Percentiles rank a stretch among this genome's conserved stretches.
Evolutionary conservation across 495 filamentous ascomycete genomes (phyloP).

Genomic region (Penicillium angulare): DNA sequence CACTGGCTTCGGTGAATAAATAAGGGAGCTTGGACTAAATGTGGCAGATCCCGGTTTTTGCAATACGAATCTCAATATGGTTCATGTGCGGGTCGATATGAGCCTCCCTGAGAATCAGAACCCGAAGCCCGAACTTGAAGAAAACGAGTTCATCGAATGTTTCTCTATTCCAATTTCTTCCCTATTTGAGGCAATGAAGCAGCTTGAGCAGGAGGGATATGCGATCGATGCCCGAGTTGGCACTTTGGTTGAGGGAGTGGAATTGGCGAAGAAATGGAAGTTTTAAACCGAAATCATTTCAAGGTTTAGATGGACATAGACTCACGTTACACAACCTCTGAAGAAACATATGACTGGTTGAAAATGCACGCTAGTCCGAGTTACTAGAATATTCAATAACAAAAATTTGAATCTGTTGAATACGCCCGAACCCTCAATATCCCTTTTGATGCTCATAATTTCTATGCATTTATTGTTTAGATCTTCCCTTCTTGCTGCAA

Average conservation of each 20-base stretch:
- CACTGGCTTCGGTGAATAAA: neutral
- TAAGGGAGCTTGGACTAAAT: neutral
- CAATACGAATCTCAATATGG: constrained; percentile 81
- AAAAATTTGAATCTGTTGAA: neutral
- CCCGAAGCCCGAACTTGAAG: constrained; percentile 72
- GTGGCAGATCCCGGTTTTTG: constrained; percentile 70
- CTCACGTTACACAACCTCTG: neutral
- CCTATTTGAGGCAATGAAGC: constrained; percentile 65
- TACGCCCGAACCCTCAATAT: neutral
- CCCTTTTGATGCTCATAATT: constrained; percentile 19
- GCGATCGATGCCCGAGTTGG: constrained; percentile 85
- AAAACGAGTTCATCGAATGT: constrained; percentile 86
- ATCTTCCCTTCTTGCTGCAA: constrained; percentile 64
- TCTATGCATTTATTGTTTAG: neutral
- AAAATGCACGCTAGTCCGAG: no score
- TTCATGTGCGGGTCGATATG: constrained; percentile 78
- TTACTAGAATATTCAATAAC: no score
- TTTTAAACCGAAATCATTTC: constrained; percentile 4
- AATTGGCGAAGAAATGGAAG: constrained; percentile 64
- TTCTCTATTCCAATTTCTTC: constrained; percentile 66
- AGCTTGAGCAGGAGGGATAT: constrained; percentile 69
- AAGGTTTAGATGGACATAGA: neutral
- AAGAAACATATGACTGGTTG: neutral
- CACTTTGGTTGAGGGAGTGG: constrained; percentile 81
- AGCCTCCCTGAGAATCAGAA: constrained; percentile 64